A percentile compares a stretch with the other conserved stretches of the same genome.
phyloP scores from a whole-genome alignment of 2,329 filamentous ascomycete genomes.

The Shiraia sp. region DNA sequence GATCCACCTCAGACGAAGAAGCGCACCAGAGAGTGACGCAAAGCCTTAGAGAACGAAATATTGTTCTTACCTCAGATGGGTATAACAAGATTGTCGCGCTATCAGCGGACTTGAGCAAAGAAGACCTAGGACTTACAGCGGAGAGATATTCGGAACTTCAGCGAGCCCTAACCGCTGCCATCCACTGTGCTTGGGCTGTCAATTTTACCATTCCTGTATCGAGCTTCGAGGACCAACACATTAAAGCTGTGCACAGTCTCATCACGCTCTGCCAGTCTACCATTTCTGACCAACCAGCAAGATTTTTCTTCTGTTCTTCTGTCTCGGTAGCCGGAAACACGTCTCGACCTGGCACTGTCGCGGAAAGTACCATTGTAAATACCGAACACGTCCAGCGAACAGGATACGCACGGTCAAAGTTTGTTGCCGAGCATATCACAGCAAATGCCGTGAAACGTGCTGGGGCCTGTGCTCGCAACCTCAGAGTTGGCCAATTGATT shows the following conservation, averaged over 20 bases:
- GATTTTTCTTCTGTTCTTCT: constrained; percentile 53
- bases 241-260: constrained; percentile 52
- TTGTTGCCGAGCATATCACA: constrained; percentile 54
- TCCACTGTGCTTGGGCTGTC: constrained; percentile 60
- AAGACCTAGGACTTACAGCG: constrained; percentile 47
- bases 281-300: constrained; percentile 38
- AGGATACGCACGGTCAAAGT: constrained; percentile 58
- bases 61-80: constrained; percentile 35
- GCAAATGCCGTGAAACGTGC: constrained; percentile 17
- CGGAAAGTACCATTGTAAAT: constrained; percentile 44
- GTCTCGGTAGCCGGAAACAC: constrained; percentile 49
- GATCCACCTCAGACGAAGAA: constrained; percentile 46
- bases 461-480: constrained; percentile 35
- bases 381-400: constrained; percentile 52
- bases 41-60: constrained; percentile 41
- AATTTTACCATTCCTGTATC: constrained; percentile 60
- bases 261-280: constrained; percentile 45
- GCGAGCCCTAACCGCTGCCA: constrained; percentile 46
- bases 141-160: constrained; percentile 17
- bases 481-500: constrained; percentile 53
- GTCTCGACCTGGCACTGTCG: constrained; percentile 39
- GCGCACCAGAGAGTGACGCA: constrained; percentile 41
- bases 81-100: constrained; percentile 43
- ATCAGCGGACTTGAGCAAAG: constrained; percentile 46
- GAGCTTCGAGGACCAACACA: constrained; percentile 54